These are phyloP conservation scores for Auriculariales sp. DNA, from an alignment of 768 basidiomycete species.

Conservation along the genomic window DNA sequence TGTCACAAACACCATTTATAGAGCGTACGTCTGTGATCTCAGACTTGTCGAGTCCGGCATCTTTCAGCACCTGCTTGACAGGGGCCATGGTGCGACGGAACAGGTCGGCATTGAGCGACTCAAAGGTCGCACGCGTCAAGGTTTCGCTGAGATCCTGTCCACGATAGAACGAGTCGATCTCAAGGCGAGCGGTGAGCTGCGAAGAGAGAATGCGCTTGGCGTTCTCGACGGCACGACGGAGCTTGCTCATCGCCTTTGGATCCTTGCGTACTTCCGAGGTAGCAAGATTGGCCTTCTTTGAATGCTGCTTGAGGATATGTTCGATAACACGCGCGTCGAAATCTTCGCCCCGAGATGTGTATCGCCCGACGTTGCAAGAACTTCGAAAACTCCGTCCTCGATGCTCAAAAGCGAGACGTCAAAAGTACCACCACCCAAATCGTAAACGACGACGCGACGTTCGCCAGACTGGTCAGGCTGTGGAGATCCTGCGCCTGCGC, in stretches of 20 bases:
- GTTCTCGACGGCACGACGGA: conserved; percentile 46
- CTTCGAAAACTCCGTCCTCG: conserved; percentile 25
- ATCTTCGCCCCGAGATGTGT: conserved; percentile 30
- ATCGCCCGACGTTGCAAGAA: conserved; percentile 25
- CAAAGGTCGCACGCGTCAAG: conserved; percentile 37
- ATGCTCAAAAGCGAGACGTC: conserved; percentile 26
- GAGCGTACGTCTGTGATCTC: conserved; percentile 28
- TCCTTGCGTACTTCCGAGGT: conserved; percentile 29
- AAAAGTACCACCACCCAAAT: conserved; percentile 27
- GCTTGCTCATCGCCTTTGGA: conserved; percentile 33
- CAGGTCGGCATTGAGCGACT: conserved; percentile 37
- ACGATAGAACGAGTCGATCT: conserved; percentile 36
- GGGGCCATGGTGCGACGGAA: conserved; percentile 41
- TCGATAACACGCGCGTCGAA: conserved; percentile 31
- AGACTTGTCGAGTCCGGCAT: conserved; percentile 35
- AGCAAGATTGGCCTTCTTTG: conserved; percentile 28
- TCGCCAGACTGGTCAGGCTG: conserved; percentile 16
- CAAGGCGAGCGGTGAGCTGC: conserved; percentile 31
- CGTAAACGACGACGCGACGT: conserved; percentile 26
- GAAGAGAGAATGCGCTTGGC: conserved; percentile 56
- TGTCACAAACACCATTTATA: not conserved
- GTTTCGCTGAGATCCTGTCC: conserved; percentile 36
- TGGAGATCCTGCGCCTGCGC: conserved; percentile 23
- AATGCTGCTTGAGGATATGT: conserved; percentile 32
- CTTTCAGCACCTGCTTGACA: conserved; percentile 38